A percentile compares a stretch with the other conserved stretches of the same genome.
Evolutionary conservation across 108 stramenopile species (phyloP).

Genomic region (Cyclotella baltica): DNA sequence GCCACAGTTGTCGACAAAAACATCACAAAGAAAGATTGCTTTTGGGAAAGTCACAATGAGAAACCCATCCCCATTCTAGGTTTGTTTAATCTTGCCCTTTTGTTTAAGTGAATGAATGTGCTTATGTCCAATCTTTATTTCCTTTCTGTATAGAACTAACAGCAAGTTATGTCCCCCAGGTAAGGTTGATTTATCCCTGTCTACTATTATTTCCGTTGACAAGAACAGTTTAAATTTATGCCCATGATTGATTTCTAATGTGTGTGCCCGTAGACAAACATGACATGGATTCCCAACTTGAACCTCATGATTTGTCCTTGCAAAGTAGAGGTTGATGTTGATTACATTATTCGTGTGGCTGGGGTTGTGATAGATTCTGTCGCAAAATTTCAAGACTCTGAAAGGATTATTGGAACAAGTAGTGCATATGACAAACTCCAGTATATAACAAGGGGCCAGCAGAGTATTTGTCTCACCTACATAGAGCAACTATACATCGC

Average conservation of each 20-base stretch:
- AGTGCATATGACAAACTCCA: conserved; percentile 14
- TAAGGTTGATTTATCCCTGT: conserved; percentile 8
- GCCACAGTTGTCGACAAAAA: neutral
- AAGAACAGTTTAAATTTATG: too few relatives aligned
- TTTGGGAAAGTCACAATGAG: conserved; percentile 23
- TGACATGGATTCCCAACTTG: conserved; percentile 37
- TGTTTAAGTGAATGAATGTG: neutral
- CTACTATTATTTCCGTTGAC: neutral
- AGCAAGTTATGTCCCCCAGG: conserved; percentile 29
- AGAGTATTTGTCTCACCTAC: conserved; percentile 19
- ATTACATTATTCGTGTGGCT: conserved; percentile 30
- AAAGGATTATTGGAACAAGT: conserved; percentile 1
- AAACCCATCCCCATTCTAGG: conserved; percentile 32
- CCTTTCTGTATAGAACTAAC: conserved; percentile 3
- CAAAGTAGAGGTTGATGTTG: conserved; percentile 31
- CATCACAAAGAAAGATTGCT: conserved; percentile 22
- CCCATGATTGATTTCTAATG: neutral
- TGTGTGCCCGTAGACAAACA: conserved; percentile 14
- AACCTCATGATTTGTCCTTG: conserved; percentile 30
- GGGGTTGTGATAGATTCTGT: conserved; percentile 29
- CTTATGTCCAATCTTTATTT: neutral
- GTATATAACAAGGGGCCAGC: conserved; percentile 8
- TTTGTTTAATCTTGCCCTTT: neutral
- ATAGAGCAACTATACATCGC: conserved; percentile 30
- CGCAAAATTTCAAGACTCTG: conserved; percentile 4